A percentile compares a stretch with the other conserved stretches of the same genome.
Conservation (phyloP, 768 basidiomycete genomes). For the Mycena polygramma region DNA sequence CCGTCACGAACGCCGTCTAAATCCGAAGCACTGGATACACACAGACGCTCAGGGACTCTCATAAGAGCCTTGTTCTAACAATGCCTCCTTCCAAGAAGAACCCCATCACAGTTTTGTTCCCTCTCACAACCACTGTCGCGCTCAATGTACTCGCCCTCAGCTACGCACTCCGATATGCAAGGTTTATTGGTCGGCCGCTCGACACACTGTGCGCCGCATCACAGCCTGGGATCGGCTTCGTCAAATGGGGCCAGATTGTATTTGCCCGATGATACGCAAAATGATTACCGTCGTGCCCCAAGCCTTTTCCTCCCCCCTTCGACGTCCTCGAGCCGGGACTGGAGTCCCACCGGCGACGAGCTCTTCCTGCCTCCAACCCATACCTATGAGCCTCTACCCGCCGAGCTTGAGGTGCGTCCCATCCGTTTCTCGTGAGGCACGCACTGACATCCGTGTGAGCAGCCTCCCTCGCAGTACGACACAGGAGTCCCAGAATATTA, state of each 20-base stretch:
- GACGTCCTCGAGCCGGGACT: not conserved
- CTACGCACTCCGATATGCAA: not conserved
- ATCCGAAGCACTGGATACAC: constrained; percentile 3
- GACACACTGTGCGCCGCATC: constrained; percentile 8
- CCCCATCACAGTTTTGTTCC: too few relatives aligned
- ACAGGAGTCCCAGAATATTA: not conserved
- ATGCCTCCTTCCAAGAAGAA: constrained; percentile 4
- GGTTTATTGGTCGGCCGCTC: not conserved
- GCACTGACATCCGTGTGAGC: not conserved
- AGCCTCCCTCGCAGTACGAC: not conserved
- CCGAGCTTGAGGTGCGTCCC: constrained; percentile 19
- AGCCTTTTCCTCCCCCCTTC: not conserved
- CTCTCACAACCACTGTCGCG: not conserved
- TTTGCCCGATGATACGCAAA: constrained; percentile 6
- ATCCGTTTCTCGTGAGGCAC: not conserved
- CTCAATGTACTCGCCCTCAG: not conserved
- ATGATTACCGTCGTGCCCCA: not conserved
- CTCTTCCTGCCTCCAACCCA: not conserved
- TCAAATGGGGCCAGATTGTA: constrained; percentile 18
- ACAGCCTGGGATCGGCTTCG: not conserved
- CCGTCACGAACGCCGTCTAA: constrained; percentile 2
- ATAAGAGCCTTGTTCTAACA: constrained; percentile 4
- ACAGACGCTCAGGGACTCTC: not conserved
- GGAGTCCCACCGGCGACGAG: not conserved
- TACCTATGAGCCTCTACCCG: not conserved